Percentiles rank a stretch among this genome's conserved stretches.
Conservation (phyloP, 192 early-diverging fungal species). For the Allomyces macrogynus region DNA sequence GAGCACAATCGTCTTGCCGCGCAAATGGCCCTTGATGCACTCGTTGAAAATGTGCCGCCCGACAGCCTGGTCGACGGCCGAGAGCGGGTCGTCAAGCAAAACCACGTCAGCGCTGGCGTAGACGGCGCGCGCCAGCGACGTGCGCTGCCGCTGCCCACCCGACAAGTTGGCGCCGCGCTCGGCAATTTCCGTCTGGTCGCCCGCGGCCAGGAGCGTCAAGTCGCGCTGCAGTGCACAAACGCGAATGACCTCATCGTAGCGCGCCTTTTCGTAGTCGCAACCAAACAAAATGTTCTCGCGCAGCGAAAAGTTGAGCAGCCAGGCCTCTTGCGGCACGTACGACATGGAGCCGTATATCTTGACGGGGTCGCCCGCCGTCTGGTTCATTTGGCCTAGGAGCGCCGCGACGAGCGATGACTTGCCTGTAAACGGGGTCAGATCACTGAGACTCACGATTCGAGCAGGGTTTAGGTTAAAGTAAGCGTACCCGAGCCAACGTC, state of each 20-base stretch:
- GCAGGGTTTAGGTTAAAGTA: not conserved
- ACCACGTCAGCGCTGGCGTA: conserved; percentile 3
- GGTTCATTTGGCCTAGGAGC: conserved; percentile 42
- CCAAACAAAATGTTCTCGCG: conserved; percentile 68
- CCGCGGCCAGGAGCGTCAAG: conserved; percentile 33
- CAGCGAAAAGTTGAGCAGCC: conserved; percentile 51
- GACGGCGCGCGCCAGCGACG: conserved; percentile 33
- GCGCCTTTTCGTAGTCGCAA: conserved; percentile 23
- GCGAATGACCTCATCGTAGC: conserved; percentile 36
- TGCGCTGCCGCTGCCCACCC: conserved; percentile 46
- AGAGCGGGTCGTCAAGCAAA: conserved; percentile 5
- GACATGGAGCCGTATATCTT: conserved; percentile 29
- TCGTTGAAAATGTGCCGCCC: conserved; percentile 28
- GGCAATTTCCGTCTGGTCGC: conserved; percentile 49
- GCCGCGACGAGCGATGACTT: conserved; percentile 47
- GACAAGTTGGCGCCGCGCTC: conserved; percentile 50
- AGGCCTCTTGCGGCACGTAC: conserved; percentile 46
- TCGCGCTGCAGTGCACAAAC: conserved; percentile 42
- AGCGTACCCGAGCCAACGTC: conserved; percentile 35
- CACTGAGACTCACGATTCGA: not conserved
- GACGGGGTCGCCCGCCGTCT: conserved; percentile 19
- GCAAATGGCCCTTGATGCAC: conserved; percentile 22
- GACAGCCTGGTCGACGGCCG: conserved; percentile 9
- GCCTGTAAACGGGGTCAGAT: conserved; percentile 3
- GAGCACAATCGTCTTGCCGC: conserved; percentile 39